phyloP scores from a whole-genome alignment of 805 yeast species.

The Lachancea fermentati region DNA sequence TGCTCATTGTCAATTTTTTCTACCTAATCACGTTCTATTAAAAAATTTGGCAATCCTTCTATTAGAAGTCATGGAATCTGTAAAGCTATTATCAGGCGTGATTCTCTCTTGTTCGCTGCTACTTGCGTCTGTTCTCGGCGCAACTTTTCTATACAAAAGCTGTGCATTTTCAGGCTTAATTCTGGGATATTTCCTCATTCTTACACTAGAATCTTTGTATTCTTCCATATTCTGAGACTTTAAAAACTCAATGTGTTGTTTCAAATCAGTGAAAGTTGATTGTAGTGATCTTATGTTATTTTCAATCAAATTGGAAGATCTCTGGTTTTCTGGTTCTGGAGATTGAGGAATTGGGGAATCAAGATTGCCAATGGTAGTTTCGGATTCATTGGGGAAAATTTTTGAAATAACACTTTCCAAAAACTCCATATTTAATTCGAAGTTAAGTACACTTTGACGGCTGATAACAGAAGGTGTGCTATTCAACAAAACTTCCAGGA shows the following conservation, averaged over 20 bases:
- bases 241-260: slow-evolving; percentile 73
- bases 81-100: slow-evolving; percentile 4
- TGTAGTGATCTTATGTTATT: slow-evolving; percentile 47
- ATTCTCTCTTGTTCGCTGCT: slow-evolving; percentile 2
- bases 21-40: slow-evolving; percentile 23
- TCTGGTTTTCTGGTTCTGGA: slow-evolving; percentile 10
- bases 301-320: slow-evolving; percentile 23
- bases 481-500: slow-evolving; percentile 53
- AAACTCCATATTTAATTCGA: slow-evolving; percentile 73
- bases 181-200: slow-evolving; percentile 67
- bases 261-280: slow-evolving; percentile 69
- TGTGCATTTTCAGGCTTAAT: slow-evolving; percentile 69
- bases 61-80: slow-evolving; percentile 9
- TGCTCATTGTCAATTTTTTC: too few relatives aligned
- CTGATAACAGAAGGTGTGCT: slow-evolving; percentile 50
- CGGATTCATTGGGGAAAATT: slow-evolving; percentile 30
- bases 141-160: slow-evolving; percentile 47
- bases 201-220: slow-evolving; percentile 48
- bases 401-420: slow-evolving; percentile 48
- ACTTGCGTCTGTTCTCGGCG: slow-evolving; percentile 7
- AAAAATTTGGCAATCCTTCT: slow-evolving; percentile 25
- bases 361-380: slow-evolving; percentile 11
- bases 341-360: slow-evolving; percentile 18
- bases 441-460: slow-evolving; percentile 58
- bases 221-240: slow-evolving; percentile 58